Percentiles rank a stretch among this genome's conserved stretches.
phyloP scores from a whole-genome alignment of 2,329 filamentous ascomycete genomes.

The Fusarium temperatum region DNA sequence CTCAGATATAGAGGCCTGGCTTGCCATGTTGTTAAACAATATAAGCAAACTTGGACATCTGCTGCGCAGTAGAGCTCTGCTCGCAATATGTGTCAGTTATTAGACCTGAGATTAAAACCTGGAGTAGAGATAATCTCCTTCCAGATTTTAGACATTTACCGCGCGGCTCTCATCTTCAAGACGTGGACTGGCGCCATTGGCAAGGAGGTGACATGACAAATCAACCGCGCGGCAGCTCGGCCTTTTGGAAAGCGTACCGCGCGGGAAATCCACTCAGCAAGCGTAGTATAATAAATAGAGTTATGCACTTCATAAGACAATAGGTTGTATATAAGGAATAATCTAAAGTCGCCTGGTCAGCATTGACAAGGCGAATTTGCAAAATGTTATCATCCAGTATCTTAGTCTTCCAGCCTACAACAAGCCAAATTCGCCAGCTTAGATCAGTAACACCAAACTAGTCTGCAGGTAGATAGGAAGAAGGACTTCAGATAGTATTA shows the following conservation, averaged over 20 bases:
- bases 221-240: background rate
- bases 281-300: background rate
- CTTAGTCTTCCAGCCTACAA: background rate
- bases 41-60: too few species aligned
- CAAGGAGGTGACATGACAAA: background rate
- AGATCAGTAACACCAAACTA: background rate
- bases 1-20: accelerated
- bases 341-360: background rate
- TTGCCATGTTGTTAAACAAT: background rate
- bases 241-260: too few species aligned
- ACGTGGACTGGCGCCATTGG: background rate
- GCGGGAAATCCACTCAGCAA: background rate
- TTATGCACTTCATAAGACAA: background rate
- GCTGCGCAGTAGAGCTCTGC: background rate
- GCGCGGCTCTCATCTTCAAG: accelerated
- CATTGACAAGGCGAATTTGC: accelerated
- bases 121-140: background rate
- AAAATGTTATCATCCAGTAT: background rate
- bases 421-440: background rate
- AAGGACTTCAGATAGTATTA: accelerated
- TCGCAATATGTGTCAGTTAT: background rate
- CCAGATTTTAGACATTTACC: accelerated
- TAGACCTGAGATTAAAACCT: accelerated
- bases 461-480: accelerated
- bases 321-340: accelerated